phyloP scores from a whole-genome alignment of 306 rosid species.

The Psophocarpus tetragonolobus region DNA sequence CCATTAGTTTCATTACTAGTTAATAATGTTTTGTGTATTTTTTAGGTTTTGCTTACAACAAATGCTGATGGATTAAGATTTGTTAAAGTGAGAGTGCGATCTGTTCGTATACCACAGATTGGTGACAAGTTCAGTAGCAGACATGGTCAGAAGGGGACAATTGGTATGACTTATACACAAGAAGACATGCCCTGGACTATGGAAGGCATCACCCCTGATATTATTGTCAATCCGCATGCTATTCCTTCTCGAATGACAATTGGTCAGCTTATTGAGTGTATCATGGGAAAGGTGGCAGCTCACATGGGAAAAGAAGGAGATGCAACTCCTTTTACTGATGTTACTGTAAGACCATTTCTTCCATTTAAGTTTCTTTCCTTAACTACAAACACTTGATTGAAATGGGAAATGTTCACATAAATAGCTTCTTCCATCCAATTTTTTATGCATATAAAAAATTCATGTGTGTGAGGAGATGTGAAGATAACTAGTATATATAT shows the following conservation, averaged over 20 bases:
- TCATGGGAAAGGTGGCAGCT: conserved; percentile 99
- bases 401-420: background rate
- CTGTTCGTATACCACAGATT: conserved; percentile 95
- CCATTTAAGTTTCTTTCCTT: background rate
- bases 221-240: conserved; percentile 97
- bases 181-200: conserved; percentile 99
- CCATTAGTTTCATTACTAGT: background rate
- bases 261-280: conserved; percentile 98
- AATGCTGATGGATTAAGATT: conserved; percentile 99
- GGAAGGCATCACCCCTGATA: conserved; percentile 99
- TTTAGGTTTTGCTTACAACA: conserved; percentile 90
- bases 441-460: too few relatives aligned
- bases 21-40: conserved; percentile 1
- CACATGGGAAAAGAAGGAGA: conserved; percentile 99
- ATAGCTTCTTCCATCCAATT: background rate
- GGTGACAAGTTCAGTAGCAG: conserved; percentile 99
- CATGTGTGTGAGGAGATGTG: too few relatives aligned
- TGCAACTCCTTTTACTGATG: conserved; percentile 97
- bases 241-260: conserved; percentile 99
- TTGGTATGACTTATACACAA: conserved; percentile 98
- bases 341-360: conserved; percentile 69
- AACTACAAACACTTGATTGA: background rate
- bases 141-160: conserved; percentile 97
- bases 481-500: too few relatives aligned
- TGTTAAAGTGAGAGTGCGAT: conserved; percentile 96